phyloP scores from a whole-genome alignment of 768 basidiomycete genomes.

The Macrolepiota albuminosa region DNA sequence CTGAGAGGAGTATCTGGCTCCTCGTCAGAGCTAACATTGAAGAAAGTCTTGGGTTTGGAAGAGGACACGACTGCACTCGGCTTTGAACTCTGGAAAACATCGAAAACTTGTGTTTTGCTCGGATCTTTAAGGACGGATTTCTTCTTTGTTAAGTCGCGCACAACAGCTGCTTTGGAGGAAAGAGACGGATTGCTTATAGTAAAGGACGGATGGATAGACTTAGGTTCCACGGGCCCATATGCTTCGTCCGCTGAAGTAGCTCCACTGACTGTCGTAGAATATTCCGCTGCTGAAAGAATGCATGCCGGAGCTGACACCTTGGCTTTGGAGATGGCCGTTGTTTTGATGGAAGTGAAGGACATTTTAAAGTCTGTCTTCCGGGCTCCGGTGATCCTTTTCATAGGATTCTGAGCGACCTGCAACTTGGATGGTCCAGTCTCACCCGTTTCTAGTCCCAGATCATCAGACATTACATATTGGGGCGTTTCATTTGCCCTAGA shows the following conservation, averaged over 20 bases:
- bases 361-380: slow-evolving; percentile 1
- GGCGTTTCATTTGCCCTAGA: not conserved
- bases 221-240: not conserved
- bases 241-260: not conserved
- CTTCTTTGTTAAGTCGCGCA: slow-evolving; percentile 10
- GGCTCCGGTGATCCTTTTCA: slow-evolving; percentile 11
- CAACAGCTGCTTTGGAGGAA: not conserved
- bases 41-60: not conserved
- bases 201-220: not conserved
- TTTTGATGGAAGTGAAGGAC: slow-evolving; percentile 9
- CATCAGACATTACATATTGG: not conserved
- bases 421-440: not conserved
- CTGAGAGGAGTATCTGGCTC: not conserved
- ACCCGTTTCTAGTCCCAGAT: not conserved
- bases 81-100: not conserved
- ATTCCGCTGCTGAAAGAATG: not conserved
- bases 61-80: not conserved
- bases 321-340: not conserved
- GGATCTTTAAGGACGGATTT: not conserved
- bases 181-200: not conserved
- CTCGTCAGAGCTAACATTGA: slow-evolving; percentile 1
- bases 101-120: not conserved
- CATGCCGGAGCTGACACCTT: not conserved
- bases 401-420: slow-evolving; percentile 16
- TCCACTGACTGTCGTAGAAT: not conserved